Evolutionary conservation across 805 yeast species (phyloP), one percentile per base, ranked within the genome.

Genomic region (Pichia pseudocactophila): DNA sequence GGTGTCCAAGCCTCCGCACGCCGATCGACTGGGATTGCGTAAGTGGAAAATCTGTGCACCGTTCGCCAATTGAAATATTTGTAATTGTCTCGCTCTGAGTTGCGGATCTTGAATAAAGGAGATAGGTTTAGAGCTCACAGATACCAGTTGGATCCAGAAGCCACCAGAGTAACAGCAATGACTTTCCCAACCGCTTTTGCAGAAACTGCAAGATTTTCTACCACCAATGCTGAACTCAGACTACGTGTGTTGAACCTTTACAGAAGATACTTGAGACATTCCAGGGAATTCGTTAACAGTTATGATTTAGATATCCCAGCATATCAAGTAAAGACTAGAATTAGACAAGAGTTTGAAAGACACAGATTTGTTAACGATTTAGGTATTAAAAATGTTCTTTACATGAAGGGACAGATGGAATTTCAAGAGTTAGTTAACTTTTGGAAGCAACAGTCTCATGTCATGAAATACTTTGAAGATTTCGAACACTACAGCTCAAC

Each of bases 381-480:
- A 50, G 75, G 76, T 28, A 74, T 81, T 36, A 70, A 73, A 49
- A 86, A 85, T 62, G 72, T 82, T 15, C 68, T 86, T 44, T 76
- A 76, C 51, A 78, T 83, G 66, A 82, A 84, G 67, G 95, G 90
- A 7, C 88, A 83, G 56, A 83, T 83, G 92, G 95, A 86, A 62
- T 86, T 78, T 64, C 95, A 85, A 66, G 95, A 85, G 59, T 71
- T 84, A 56, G 73, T 80, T 55, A 86, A 86, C 65, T 85, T 85
- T 69, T 85, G 95, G 95, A 86, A 85, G 62, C 95, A 86, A 69
- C 78, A 76, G 58, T 76, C 89, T 50, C 94, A 85, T 62, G 86
- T 85, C 36, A 70, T 82, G 78, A 77, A 81, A 64, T 85, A 80
- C 68, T 85, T 85, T 53, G 84, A 80, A 51, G 79, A 78, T 53